phyloP scores from a whole-genome alignment of 805 yeast species.

The Sugiyamaella smithiae region DNA sequence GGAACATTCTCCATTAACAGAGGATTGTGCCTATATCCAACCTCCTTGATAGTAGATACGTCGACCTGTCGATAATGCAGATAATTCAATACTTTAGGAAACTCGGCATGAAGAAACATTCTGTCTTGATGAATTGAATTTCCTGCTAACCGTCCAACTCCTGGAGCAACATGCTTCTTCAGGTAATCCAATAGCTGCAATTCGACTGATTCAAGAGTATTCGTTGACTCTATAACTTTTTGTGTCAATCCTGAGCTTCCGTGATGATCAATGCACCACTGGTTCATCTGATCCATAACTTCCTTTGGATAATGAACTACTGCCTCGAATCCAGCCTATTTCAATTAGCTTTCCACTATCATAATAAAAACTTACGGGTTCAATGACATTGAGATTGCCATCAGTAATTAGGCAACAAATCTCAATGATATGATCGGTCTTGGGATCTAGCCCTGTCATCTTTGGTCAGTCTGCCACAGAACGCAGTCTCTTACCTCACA shows the following conservation, averaged over 20 bases:
- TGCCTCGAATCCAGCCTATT: slow-evolving; percentile 64
- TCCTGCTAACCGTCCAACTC: slow-evolving; percentile 79
- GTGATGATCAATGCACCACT: slow-evolving; percentile 87
- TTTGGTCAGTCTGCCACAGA: slow-evolving; percentile 11
- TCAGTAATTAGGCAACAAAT: slow-evolving; percentile 90
- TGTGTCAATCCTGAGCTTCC: slow-evolving; percentile 69
- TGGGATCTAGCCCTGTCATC: slow-evolving; percentile 92
- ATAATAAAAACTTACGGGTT: slow-evolving; percentile 36
- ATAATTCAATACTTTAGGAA: slow-evolving; percentile 63
- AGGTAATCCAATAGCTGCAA: slow-evolving; percentile 62
- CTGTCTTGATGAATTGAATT: slow-evolving; percentile 91
- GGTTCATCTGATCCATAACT: slow-evolving; percentile 69
- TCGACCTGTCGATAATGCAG: slow-evolving; percentile 80
- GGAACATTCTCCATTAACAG: slow-evolving; percentile 55
- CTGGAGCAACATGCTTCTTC: slow-evolving; percentile 48
- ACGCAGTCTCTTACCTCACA: slow-evolving; percentile 58
- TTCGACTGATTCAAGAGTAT: slow-evolving; percentile 61
- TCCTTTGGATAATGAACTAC: slow-evolving; percentile 67
- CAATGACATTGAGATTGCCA: slow-evolving; percentile 68
- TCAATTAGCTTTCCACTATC: not conserved
- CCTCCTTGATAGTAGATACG: slow-evolving; percentile 82
- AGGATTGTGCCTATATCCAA: slow-evolving; percentile 75
- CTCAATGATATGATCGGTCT: slow-evolving; percentile 82
- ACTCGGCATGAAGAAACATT: slow-evolving; percentile 75
- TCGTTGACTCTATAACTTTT: slow-evolving; percentile 56